phyloP scores from a whole-genome alignment of 2,329 filamentous ascomycete species.

The Tolypocladium sp. region DNA sequence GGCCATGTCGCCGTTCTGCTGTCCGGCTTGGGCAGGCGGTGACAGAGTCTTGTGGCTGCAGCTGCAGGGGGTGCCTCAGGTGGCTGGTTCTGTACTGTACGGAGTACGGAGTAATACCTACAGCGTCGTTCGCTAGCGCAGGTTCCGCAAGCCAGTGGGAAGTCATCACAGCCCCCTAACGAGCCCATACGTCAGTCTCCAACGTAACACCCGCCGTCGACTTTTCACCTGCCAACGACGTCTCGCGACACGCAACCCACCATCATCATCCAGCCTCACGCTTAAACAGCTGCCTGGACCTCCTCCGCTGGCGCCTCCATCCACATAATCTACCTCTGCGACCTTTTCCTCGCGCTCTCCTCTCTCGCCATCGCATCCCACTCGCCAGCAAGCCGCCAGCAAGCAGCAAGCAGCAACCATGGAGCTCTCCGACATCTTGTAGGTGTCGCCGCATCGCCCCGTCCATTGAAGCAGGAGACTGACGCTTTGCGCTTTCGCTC shows the following conservation, averaged over 20 bases:
- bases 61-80: not conserved
- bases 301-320: not conserved
- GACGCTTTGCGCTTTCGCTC: constrained; percentile 17
- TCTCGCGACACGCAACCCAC: constrained; percentile 3
- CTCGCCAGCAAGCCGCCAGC: not conserved
- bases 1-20: not conserved
- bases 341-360: not conserved
- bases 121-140: not conserved
- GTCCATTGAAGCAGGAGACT: constrained; percentile 14
- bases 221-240: constrained; percentile 2
- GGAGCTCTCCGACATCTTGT: constrained; percentile 93
- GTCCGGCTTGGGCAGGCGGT: not conserved
- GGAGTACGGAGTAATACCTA: too few species aligned
- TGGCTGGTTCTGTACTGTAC: not conserved
- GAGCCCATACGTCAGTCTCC: constrained; percentile 4
- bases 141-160: not conserved
- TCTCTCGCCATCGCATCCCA: not conserved
- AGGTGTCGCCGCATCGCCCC: constrained; percentile 26
- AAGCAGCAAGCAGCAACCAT: constrained; percentile 44
- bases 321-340: not conserved
- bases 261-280: not conserved
- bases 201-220: not conserved
- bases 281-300: constrained; percentile 3
- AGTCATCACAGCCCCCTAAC: not conserved
- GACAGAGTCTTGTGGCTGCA: not conserved